Percentiles rank a stretch among this genome's conserved stretches.
Evolutionary conservation across 1,139 yeast species (phyloP).

Genomic region (Nadsonia starkeyi-henricii): DNA sequence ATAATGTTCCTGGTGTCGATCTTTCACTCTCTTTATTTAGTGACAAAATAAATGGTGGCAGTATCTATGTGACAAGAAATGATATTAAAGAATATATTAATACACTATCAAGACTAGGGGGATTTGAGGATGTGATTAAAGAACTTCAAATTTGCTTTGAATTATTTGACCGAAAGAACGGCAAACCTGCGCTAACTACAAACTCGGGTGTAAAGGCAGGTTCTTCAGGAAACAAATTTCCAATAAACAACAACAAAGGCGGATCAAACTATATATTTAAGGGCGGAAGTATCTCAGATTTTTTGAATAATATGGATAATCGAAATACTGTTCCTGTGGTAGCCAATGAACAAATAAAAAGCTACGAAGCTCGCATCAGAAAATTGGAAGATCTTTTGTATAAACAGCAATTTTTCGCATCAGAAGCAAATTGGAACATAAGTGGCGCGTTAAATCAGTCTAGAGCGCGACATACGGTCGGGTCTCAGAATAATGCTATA

Average conservation of each 20-base stretch:
- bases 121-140: not conserved
- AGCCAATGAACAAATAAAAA: slow-evolving; percentile 11
- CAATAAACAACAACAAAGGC: not conserved
- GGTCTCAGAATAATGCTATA: not conserved
- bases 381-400: slow-evolving; percentile 26
- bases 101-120: not conserved
- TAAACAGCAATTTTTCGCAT: slow-evolving; percentile 16
- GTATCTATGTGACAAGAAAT: not conserved
- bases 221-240: too few relatives aligned
- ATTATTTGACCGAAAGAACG: not conserved
- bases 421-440: slow-evolving; percentile 9
- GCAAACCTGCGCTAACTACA: not conserved
- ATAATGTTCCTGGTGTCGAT: not conserved
- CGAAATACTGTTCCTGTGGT: not conserved
- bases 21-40: not conserved
- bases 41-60: not conserved
- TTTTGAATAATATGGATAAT: not conserved
- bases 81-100: not conserved
- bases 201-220: not conserved
- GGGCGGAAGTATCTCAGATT: not conserved
- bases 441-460: slow-evolving; percentile 8
- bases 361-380: slow-evolving; percentile 25
- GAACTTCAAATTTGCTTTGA: not conserved
- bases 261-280: not conserved
- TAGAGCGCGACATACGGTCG: not conserved